phyloP scores from a whole-genome alignment of 208 protist genomes.

The Wallacemonas sp. region DNA sequence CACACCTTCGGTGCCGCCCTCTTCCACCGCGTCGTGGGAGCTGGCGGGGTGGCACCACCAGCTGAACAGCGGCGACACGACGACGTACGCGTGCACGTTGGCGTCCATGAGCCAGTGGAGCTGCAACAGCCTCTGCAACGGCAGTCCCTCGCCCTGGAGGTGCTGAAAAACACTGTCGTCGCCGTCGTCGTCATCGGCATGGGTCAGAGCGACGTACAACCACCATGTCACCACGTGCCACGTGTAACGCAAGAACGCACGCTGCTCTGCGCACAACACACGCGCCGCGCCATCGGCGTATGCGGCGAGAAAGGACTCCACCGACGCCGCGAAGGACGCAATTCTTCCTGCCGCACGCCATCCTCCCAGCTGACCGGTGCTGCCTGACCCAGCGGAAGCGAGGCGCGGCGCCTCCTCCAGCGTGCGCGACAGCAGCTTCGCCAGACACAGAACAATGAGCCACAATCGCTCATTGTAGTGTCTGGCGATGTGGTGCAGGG shows the following conservation, averaged over 20 bases:
- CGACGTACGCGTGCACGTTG: conserved; percentile 54
- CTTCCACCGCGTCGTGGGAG: too few species aligned
- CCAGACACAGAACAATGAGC: conserved; percentile 38
- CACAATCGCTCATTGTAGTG: conserved; percentile 46
- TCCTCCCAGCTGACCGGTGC: too few species aligned
- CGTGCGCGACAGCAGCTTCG: conserved; percentile 20
- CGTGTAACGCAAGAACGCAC: conserved; percentile 39
- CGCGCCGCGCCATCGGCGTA: conserved; percentile 49
- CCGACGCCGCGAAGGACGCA: neutral
- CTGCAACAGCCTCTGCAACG: conserved; percentile 42
- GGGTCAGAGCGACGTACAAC: conserved; percentile 20
- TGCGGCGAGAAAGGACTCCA: conserved; percentile 20
- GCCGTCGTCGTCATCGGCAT: neutral
- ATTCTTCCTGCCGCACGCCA: neutral
- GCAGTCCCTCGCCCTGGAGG: conserved; percentile 14
- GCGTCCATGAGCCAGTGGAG: conserved; percentile 47
- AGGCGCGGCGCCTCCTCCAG: neutral
- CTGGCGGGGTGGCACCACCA: conserved; percentile 23
- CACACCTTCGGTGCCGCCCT: too few species aligned
- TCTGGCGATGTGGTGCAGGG: conserved; percentile 29
- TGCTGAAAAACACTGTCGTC: neutral
- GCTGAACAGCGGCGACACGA: conserved; percentile 40
- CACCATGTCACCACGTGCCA: conserved; percentile 41
- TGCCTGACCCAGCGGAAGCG: too few species aligned
- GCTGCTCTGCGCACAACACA: conserved; percentile 27